phyloP scores from a whole-genome alignment of 2,329 filamentous ascomycete genomes.

The Epicoccum sorghinum region DNA sequence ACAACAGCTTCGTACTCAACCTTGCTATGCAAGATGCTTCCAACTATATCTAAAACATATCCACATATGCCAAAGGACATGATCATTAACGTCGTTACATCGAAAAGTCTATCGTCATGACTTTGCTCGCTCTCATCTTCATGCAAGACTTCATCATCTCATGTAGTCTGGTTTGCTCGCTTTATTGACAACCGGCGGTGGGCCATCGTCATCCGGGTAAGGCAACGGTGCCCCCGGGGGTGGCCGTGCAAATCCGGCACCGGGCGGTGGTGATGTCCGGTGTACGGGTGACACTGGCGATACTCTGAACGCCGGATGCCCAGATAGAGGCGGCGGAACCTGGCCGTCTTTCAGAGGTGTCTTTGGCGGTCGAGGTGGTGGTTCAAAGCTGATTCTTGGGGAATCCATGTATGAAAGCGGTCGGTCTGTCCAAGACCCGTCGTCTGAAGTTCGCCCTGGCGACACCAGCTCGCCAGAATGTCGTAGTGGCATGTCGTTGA shows the following conservation, averaged over 20 bases:
- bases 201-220: constrained; percentile 81
- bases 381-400: constrained; percentile 36
- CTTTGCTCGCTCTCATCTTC: not conserved
- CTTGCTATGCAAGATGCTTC: not conserved
- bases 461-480: constrained; percentile 71
- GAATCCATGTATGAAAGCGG: constrained; percentile 35
- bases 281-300: constrained; percentile 7
- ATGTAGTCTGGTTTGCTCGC: constrained; percentile 77
- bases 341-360: constrained; percentile 44
- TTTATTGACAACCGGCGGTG: constrained; percentile 84
- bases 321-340: constrained; percentile 20
- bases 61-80: not conserved
- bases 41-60: not conserved
- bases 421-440: constrained; percentile 34
- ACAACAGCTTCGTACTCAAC: not conserved
- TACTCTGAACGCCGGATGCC: constrained; percentile 10
- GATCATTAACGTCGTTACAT: constrained; percentile 10
- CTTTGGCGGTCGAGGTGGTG: constrained; percentile 50
- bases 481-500: constrained; percentile 34
- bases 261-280: constrained; percentile 34
- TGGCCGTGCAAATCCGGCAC: constrained; percentile 34
- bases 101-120: not conserved
- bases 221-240: constrained; percentile 60
- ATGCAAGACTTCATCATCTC: constrained; percentile 19
- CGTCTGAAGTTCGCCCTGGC: constrained; percentile 39